A percentile compares a stretch with the other conserved stretches of the same genome.
phyloP scores from a whole-genome alignment of 2,329 filamentous ascomycete species.

The Arthrobotrys sphaeroides region DNA sequence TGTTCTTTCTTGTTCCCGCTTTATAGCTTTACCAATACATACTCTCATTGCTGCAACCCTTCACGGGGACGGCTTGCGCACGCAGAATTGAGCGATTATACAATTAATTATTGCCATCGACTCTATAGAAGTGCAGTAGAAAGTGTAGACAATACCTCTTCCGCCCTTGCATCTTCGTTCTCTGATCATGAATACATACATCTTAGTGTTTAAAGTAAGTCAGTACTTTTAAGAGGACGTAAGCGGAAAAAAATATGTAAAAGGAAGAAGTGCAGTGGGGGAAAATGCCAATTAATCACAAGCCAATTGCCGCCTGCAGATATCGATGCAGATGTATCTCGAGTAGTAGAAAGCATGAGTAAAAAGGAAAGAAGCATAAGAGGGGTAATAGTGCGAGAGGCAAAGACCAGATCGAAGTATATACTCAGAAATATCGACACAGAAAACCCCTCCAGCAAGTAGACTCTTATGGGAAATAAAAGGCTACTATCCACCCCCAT shows the following conservation, averaged over 20 bases:
- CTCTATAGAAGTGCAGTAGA: not conserved
- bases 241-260: not conserved
- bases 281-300: not conserved
- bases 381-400: not conserved
- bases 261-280: not conserved
- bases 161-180: not conserved
- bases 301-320: not conserved
- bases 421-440: slow-evolving; percentile 32
- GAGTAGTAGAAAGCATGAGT: not conserved
- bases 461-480: not conserved
- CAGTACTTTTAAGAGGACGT: not conserved
- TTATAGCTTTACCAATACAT: not conserved
- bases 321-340: not conserved
- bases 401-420: slow-evolving; percentile 5
- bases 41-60: slow-evolving; percentile 3
- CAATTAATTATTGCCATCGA: not conserved
- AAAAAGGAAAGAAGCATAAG: not conserved
- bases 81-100: slow-evolving; percentile 1
- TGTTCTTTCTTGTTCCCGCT: not conserved
- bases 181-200: not conserved
- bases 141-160: not conserved
- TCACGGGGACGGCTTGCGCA: not conserved
- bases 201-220: too few species aligned
- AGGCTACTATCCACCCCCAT: not conserved
- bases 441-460: not conserved